phyloP scores from a whole-genome alignment of 768 basidiomycete species.

The Neoboletus magnificus region DNA sequence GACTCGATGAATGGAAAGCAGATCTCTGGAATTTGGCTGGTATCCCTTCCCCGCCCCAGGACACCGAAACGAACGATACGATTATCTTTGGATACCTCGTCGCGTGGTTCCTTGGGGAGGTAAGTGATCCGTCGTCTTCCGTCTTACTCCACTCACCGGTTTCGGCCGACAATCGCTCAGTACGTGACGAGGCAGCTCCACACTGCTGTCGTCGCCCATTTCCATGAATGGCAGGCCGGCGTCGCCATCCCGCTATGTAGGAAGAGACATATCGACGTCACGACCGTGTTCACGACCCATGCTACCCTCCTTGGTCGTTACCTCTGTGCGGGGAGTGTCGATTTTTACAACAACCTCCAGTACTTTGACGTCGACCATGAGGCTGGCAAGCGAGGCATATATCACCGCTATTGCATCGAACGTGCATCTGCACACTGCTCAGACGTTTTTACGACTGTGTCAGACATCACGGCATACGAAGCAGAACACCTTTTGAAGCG shows the following conservation, averaged over 20 bases:
- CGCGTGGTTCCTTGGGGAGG: constrained; percentile 99
- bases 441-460: constrained; percentile 97
- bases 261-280: constrained; percentile 96
- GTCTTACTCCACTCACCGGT: constrained; percentile 3
- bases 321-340: constrained; percentile 95
- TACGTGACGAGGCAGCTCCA: constrained; percentile 77
- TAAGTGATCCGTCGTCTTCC: constrained; percentile 37
- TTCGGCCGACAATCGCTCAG: constrained; percentile 36
- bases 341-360: constrained; percentile 99
- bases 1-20: constrained; percentile 97
- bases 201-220: constrained; percentile 92
- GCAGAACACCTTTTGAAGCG: constrained; percentile 94
- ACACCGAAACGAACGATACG: constrained; percentile 97
- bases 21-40: constrained; percentile 99
- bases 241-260: constrained; percentile 92
- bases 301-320: constrained; percentile 98
- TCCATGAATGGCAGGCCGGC: constrained; percentile 99
- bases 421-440: constrained; percentile 91
- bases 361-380: constrained; percentile 99
- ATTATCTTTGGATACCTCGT: constrained; percentile 97
- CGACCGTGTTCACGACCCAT: constrained; percentile 98
- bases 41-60: constrained; percentile 94
- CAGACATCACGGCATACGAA: constrained; percentile 98
- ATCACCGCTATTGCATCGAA: constrained; percentile 97
- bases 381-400: constrained; percentile 98